A percentile compares a stretch with the other conserved stretches of the same genome.
These are phyloP conservation scores for Hypoxylon fragiforme DNA, from an alignment of 495 filamentous ascomycete species.

Conservation along the genomic window DNA sequence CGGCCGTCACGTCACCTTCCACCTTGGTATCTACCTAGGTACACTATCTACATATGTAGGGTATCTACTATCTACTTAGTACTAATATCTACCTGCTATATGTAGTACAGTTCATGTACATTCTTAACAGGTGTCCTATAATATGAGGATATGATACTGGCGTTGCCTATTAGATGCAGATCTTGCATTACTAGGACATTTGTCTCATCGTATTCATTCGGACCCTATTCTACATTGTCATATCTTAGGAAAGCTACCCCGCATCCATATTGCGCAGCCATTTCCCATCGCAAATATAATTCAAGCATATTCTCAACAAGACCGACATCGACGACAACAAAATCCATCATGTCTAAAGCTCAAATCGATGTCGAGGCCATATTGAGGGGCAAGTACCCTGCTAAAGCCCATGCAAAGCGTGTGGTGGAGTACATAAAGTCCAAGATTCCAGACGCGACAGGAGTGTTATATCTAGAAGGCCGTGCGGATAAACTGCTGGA, in stretches of 20 bases:
- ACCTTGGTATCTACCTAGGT: too few relatives aligned
- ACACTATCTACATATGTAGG: too few relatives aligned
- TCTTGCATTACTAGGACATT: too few relatives aligned
- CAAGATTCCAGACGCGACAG: slow-evolving; percentile 60
- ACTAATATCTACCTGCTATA: too few relatives aligned
- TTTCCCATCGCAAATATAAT: neutral
- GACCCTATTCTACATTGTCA: too few relatives aligned
- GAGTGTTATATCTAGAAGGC: slow-evolving; percentile 84
- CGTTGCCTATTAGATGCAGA: too few relatives aligned
- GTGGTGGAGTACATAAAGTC: slow-evolving; percentile 75
- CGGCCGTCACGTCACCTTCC: too few relatives aligned
- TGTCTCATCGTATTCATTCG: too few relatives aligned
- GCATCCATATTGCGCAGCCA: slow-evolving; percentile 20
- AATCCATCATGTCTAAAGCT: slow-evolving; percentile 29
- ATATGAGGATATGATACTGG: too few relatives aligned
- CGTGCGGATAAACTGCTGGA: slow-evolving; percentile 76
- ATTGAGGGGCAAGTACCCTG: slow-evolving; percentile 83
- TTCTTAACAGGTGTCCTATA: too few relatives aligned
- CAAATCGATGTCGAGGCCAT: slow-evolving; percentile 44
- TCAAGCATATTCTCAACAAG: slow-evolving; percentile 7
- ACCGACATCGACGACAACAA: slow-evolving; percentile 10
- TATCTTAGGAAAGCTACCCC: slow-evolving; percentile 27
- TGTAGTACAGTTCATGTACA: too few relatives aligned
- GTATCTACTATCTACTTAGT: too few relatives aligned
- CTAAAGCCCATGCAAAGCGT: slow-evolving; percentile 80